phyloP scores from a whole-genome alignment of 768 basidiomycete genomes.

The Russula sp. region DNA sequence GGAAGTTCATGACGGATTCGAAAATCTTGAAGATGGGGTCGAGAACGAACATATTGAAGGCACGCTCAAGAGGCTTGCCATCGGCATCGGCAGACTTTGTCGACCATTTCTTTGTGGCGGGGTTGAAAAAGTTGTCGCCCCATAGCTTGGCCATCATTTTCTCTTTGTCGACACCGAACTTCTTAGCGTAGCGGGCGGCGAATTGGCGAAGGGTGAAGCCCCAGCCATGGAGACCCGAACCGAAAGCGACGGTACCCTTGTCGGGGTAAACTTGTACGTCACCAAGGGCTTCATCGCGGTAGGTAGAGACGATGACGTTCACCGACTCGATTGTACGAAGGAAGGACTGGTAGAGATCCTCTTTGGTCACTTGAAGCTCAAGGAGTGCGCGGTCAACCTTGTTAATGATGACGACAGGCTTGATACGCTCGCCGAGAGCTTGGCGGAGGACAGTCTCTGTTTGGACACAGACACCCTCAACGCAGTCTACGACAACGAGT shows the following conservation, averaged over 20 bases:
- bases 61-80: conserved; percentile 92
- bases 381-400: conserved; percentile 99
- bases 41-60: conserved; percentile 97
- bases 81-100: conserved; percentile 68
- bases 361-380: conserved; percentile 95
- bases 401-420: conserved; percentile 99
- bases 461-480: conserved; percentile 99
- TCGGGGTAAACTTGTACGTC: conserved; percentile 99
- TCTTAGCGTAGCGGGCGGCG: conserved; percentile 90
- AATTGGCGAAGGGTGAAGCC: conserved; percentile 99
- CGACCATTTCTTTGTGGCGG: conserved; percentile 93
- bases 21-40: conserved; percentile 99
- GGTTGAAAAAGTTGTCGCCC: conserved; percentile 99
- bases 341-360: conserved; percentile 97
- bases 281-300: conserved; percentile 88
- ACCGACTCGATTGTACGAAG: conserved; percentile 94
- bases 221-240: conserved; percentile 99
- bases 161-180: conserved; percentile 97
- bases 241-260: conserved; percentile 96
- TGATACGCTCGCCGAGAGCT: conserved; percentile 96
- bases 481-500: conserved; percentile 98
- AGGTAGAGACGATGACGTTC: conserved; percentile 98
- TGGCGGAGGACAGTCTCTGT: conserved; percentile 99
- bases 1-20: conserved; percentile 98
- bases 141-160: conserved; percentile 98